These are phyloP conservation scores for Cydonia oblonga DNA, from an alignment of 331 rosid species.

Conservation along the genomic window DNA sequence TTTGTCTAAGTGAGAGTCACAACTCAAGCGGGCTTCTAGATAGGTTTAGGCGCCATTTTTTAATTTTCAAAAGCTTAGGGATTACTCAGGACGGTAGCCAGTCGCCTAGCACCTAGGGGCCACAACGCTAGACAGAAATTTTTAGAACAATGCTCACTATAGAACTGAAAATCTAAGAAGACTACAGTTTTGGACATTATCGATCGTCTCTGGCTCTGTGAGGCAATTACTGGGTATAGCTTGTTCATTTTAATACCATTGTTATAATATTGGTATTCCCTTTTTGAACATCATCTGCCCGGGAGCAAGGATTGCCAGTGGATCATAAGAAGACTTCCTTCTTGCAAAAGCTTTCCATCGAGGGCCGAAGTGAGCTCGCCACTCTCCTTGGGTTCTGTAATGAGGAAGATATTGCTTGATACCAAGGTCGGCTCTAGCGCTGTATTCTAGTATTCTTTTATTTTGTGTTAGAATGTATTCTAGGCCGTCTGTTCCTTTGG, in stretches of 20 bases:
- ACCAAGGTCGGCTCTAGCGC: constrained; percentile 29
- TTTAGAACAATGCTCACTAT: background rate
- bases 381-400: constrained; percentile 50
- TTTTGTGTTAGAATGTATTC: constrained; percentile 51
- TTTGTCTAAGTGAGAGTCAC: no score
- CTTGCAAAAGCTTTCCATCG: constrained; percentile 44
- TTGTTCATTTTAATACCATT: background rate
- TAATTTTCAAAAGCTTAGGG: no score
- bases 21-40: no score
- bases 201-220: background rate
- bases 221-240: background rate
- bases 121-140: no score
- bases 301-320: constrained; percentile 76
- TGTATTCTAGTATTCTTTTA: constrained; percentile 47
- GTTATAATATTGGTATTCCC: constrained; percentile 24
- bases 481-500: constrained; percentile 48
- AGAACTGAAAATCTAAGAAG: constrained; percentile 20
- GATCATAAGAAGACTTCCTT: constrained; percentile 73
- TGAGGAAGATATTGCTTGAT: constrained; percentile 80
- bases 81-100: no score
- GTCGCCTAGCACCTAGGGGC: no score
- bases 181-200: background rate
- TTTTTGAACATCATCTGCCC: constrained; percentile 80
- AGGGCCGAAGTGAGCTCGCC: constrained; percentile 73
- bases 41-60: no score